phyloP scores from a whole-genome alignment of 2,329 filamentous ascomycete species.

The Camptophora hylomeconis region DNA sequence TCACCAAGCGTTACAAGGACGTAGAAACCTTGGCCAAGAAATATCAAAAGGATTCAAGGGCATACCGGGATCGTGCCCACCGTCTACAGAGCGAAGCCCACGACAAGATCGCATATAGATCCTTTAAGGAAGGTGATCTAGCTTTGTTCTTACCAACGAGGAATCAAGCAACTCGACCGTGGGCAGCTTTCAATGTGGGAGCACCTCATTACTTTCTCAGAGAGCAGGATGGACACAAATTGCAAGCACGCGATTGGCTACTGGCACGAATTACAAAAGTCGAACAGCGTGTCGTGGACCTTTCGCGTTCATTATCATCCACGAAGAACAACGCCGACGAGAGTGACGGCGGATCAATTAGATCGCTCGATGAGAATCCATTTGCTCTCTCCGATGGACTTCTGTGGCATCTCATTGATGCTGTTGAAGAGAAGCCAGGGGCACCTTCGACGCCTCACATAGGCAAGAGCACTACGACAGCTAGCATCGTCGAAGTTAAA shows the following conservation, averaged over 20 bases:
- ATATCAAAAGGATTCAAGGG: conserved; percentile 76
- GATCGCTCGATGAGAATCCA: conserved; percentile 71
- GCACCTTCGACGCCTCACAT: conserved; percentile 87
- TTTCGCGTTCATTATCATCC: conserved; percentile 61
- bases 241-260: conserved; percentile 85
- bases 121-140: conserved; percentile 93
- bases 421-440: conserved; percentile 79
- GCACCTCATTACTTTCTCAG: conserved; percentile 95
- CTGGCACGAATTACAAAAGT: conserved; percentile 83
- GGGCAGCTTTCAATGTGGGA: conserved; percentile 96
- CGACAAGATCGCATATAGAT: conserved; percentile 88
- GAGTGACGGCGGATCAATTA: conserved; percentile 37
- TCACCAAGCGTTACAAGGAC: conserved; percentile 83
- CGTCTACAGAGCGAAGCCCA: conserved; percentile 70
- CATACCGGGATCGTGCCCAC: conserved; percentile 79
- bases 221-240: conserved; percentile 77
- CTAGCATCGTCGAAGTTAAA: conserved; percentile 73
- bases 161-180: conserved; percentile 86
- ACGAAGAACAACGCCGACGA: conserved; percentile 31
- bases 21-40: conserved; percentile 87
- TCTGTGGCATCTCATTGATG: conserved; percentile 92
- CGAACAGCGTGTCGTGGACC: conserved; percentile 84
- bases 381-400: conserved; percentile 92
- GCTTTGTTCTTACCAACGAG: conserved; percentile 87
- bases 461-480: conserved; percentile 81